Evolutionary conservation across 176 grass and related monocot genomes (phyloP), one percentile per base, ranked within the genome.

Genomic region (Dactylis glomerata): DNA sequence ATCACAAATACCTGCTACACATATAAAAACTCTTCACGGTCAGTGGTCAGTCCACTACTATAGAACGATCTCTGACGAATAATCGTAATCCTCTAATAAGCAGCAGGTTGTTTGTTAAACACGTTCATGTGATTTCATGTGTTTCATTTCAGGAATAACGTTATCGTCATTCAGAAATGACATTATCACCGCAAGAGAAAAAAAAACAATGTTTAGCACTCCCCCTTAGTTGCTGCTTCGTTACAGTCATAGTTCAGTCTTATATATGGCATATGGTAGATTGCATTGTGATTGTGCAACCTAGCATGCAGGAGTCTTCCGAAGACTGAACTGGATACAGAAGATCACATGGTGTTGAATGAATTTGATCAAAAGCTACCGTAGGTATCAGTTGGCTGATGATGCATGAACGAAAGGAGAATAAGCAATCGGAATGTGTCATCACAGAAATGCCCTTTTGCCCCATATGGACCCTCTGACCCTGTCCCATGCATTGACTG

Each of bases 1-100:
- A n/a, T n/a, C n/a, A n/a, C n/a, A n/a, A n/a, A n/a, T 59, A 76
- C 31, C 83, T 32, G 78, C 83, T 61, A 81, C 50, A 16, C 82
- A 17, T 58, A 64, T 63, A n/a, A 58, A 62, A 76, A 51, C 78
- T 33, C 50, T 75, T 10, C 46, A 31, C 15, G 44, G 82, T 76
- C 57, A n/a, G 87, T 89, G 69, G 27, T 26, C 71, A 77, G 70
- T 85, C 71, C 76, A 85, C 69, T 85, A 23, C 69, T 46, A 58
- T 69, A 85, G n/a, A 85, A 85, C 69, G 47, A 89, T 85, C 68
- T 85, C 81, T 85, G 77, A 70, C 77, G 33, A 33, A 54, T 23
- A n/a, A 26, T 56, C 34, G 47, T 71, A 31, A 42, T 46, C 20
- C 3, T 46, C 41, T 45, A 57, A 65, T 28, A 38, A 75, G 14